Evolutionary conservation across 73 alveolate species (phyloP).

Genomic region (Paramecium biaurelia): DNA sequence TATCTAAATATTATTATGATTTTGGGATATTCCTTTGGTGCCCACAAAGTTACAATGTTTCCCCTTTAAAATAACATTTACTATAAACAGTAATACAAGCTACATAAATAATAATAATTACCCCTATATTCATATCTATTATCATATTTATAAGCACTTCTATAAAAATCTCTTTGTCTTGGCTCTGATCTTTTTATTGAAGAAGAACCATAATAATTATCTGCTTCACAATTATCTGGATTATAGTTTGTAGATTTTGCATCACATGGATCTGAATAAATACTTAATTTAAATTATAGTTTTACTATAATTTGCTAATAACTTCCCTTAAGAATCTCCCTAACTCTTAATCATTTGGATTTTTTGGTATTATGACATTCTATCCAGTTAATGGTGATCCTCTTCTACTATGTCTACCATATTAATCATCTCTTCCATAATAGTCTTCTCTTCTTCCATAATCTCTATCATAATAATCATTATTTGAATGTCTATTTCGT

Average conservation of each 20-base stretch:
- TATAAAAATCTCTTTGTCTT: neutral
- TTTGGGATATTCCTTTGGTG: conserved; percentile 8
- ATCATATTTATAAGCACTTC: neutral
- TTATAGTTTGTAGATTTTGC: neutral
- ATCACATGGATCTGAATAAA: conserved; percentile 28
- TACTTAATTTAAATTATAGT: neutral
- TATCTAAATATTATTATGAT: neutral
- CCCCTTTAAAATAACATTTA: conserved; percentile 32
- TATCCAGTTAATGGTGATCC: conserved; percentile 19
- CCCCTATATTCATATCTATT: conserved; percentile 12
- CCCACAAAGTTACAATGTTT: conserved; percentile 16
- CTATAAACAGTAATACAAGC: conserved; percentile 52
- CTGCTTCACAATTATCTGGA: neutral
- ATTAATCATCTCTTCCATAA: neutral
- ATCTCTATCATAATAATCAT: neutral
- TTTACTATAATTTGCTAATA: neutral
- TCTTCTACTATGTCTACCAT: neutral
- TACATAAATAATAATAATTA: neutral
- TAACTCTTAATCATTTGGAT: conserved; percentile 22
- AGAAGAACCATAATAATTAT: conserved; percentile 4
- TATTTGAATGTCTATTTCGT: neutral
- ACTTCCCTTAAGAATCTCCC: conserved; percentile 44
- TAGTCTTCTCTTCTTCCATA: neutral
- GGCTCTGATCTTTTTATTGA: neutral
- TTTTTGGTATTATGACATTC: neutral